Base-by-base conservation (phyloP, 495 filamentous ascomycete species). In the Penicillium steckii region DNA sequence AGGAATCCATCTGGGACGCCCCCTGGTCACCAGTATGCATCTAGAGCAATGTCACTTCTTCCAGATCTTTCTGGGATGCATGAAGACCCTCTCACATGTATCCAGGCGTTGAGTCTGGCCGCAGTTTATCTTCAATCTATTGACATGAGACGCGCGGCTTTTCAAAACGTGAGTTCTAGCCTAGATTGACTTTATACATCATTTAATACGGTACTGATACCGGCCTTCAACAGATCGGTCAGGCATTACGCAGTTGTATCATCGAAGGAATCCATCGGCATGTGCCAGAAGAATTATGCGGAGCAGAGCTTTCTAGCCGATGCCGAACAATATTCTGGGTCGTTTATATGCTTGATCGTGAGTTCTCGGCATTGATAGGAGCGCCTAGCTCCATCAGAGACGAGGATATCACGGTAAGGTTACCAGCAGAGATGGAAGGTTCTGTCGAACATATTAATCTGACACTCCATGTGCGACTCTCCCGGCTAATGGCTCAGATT, bases 241-340 rank as follows among this genome's bases (percentile, higher is more conserved):
- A 71, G 32, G 70, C 70, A 18, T 38, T 73, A 13, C 68, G 70
- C 6, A 59, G 67, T 15, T 69, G 67, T 42, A 61, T 71, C 1
- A 62, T 67, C 13, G 67, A 69, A 52, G 70, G 70, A 1, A 66
- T 70, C 29, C 70, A 73, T 37, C 43, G 67, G 25, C 62, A 73
- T 55, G 60, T 68, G 7, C 64, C 68, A 3, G 59, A 64, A 44
- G 53, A 62, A 23, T 27, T 60, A 40, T 45, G 61, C 22, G 56
- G 65, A 22, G 56, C 53, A 4, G 50, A 62, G 17, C 52, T 63
- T 7, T 66, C 65, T 9, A 49, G 61, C 21, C 62, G 70, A 24
- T 72, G 62, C 44, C 55, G 64, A 30, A 65, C 59, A 7, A 64
- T 67, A n/a, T 73, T 70, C 27, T 73, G 70, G 70, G 66, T 66